Evolutionary conservation across 2,329 filamentous ascomycete genomes (phyloP).

Genomic region (Leptosphaerulina australis): DNA sequence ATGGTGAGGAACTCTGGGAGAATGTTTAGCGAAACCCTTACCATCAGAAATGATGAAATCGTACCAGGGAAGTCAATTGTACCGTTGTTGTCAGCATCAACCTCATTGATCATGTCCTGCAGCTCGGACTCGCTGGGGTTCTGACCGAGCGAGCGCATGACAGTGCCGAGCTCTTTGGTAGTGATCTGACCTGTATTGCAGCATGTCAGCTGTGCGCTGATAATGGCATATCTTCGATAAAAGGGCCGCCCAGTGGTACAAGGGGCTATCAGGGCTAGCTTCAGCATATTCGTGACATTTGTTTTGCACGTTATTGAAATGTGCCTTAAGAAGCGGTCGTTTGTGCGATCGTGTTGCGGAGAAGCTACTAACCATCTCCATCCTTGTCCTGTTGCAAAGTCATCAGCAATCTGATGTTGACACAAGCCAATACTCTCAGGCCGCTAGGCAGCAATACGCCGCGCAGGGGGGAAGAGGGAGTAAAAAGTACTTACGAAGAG

Average conservation of each 20-base stretch:
- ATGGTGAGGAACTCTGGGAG: conserved; percentile 66
- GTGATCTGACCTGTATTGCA: conserved; percentile 63
- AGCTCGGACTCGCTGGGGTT: conserved; percentile 68
- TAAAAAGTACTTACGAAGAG: conserved; percentile 81
- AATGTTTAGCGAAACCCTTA: conserved; percentile 12
- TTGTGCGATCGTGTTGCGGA: conserved; percentile 1
- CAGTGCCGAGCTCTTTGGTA: conserved; percentile 66
- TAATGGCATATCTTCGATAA: conserved; percentile 16
- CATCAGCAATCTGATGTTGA: conserved; percentile 34
- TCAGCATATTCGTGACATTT: conserved; percentile 5
- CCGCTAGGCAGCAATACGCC: conserved; percentile 34
- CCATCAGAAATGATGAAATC: background rate
- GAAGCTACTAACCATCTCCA: conserved; percentile 58
- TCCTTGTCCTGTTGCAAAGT: conserved; percentile 59
- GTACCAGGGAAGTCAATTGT: conserved; percentile 68
- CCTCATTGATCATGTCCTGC: conserved; percentile 71
- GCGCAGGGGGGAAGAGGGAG: conserved; percentile 12
- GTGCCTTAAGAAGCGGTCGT: background rate
- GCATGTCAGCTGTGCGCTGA: conserved; percentile 29
- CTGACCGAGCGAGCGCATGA: conserved; percentile 68
- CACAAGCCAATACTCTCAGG: conserved; percentile 15
- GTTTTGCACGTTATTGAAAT: conserved; percentile 9
- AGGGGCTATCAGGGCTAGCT: conserved; percentile 3
- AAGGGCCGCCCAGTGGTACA: background rate
- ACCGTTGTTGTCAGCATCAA: conserved; percentile 68